Base-by-base conservation (phyloP, 257 asterid species). In the Leptodermis oblonga region DNA sequence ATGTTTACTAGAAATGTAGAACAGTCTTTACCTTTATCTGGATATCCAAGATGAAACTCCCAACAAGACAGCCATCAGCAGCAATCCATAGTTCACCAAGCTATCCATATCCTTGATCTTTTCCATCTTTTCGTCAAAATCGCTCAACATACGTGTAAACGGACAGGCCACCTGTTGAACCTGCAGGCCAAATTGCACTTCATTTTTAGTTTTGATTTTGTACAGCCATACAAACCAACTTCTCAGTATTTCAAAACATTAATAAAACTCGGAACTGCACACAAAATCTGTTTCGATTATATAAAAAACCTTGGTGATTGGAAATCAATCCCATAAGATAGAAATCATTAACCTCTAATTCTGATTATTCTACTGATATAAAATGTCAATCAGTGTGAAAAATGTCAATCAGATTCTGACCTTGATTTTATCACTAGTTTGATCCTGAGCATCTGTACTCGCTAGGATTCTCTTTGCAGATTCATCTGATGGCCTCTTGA, bases 41-140 rank as follows among this genome's bases (percentile, higher is more conserved):
- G 88, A 89, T 62, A 93, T 70, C 96, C 87, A 87, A 39, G 96
- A 86, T 33, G 97, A 86, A 51, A 85, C 71, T 11, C 81, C 90
- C 70, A 82, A 83, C n/a, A 87, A 7, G 5, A 89, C 87, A 62
- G 85, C 72, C 92, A 86, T 81, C 74, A 87, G 73, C 55, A 73
- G 53, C 75, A 93, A 78, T 70, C 95, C 96, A 74, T 78, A 88
- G 81, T 82, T 82, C 83, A 89, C 89, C 73, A 83, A 73, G 72
- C 71, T 62, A 86, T 90, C 95, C 34, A 77, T 37, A 74, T 79
- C 80, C 68, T 79, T 70, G 70, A 76, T 53, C 70, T 82, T 79
- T 68, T 76, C 92, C 78, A 91, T 28, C 73, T 73, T 81, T 37
- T 53, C 84, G 65, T 81, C 74, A 72, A 88, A 41, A 30, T 79